Evolutionary conservation across 2,329 filamentous ascomycete species (phyloP), one percentile per base, ranked within the genome.

Genomic region (Aureobasidium namibiae): DNA sequence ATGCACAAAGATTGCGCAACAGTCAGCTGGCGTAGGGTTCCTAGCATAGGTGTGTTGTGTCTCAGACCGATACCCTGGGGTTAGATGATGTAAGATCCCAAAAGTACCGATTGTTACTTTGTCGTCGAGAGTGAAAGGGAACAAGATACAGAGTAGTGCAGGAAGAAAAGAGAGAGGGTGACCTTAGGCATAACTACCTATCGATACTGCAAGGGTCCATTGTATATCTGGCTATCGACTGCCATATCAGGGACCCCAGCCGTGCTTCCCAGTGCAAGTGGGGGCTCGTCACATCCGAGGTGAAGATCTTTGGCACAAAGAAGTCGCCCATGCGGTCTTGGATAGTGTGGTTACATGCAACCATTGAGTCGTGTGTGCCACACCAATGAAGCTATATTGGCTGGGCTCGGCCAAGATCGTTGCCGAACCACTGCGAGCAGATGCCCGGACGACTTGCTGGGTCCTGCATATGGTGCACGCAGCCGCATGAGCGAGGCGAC

Each of bases 341-440:
- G 18, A 56, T 26, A 56, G 52, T 56, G 39, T 36, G 52, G 52
- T 45, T 56, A 56, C 38, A 45, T 45, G 39, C 38, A 13, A 56
- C 23, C 26, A 9, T 8, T 16, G 26, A 21, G 13, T 23, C 18
- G 4, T 36, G 52, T 56, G 52, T 56, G 52, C 52, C 52, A 45
- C 52, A 44, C 52, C 33, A 39, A 13, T 42, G 14, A 23, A 39
- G 54, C 54, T 13, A 46, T 48, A 57, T 57, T 57, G 54, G n/a
- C 52, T 56, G 52, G 21, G 36, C 38, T 45, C 39, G 52, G 39
- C 29, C 38, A 56, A n/a, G 54, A 57, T 57, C 42, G 21, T 48
- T 57, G 34, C 54, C 54, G 54, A 46, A 42, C 18, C 21, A 38
- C 54, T 48, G 54, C 31, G 23, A 48, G 54, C 54, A 33, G 48